These are phyloP conservation scores for Russula virescens DNA, from an alignment of 768 basidiomycete species.

Conservation along the genomic window DNA sequence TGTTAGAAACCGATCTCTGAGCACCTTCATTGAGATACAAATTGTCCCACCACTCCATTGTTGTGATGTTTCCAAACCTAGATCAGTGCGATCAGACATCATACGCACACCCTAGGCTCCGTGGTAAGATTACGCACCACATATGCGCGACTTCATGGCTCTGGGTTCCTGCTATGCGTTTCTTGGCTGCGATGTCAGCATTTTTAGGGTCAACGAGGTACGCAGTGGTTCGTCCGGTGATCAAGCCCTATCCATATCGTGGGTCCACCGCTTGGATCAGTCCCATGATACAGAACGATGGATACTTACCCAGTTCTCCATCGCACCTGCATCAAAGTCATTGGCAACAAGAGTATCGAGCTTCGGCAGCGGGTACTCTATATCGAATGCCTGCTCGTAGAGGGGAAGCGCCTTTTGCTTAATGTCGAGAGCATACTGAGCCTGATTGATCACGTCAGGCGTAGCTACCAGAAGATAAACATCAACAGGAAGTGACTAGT, in stretches of 20 bases:
- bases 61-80: slow-evolving; percentile 90
- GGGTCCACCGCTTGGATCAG: background rate
- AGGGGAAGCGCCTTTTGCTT: slow-evolving; percentile 75
- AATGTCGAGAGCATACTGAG: slow-evolving; percentile 82
- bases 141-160: slow-evolving; percentile 86
- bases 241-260: slow-evolving; percentile 50
- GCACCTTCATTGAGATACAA: slow-evolving; percentile 84
- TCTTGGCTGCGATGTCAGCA: slow-evolving; percentile 66
- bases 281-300: background rate
- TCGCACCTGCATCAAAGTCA: slow-evolving; percentile 86
- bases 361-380: slow-evolving; percentile 91
- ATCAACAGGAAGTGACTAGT: slow-evolving; percentile 1
- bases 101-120: background rate
- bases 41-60: slow-evolving; percentile 92
- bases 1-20: slow-evolving; percentile 27
- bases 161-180: slow-evolving; percentile 70
- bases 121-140: slow-evolving; percentile 42
- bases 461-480: slow-evolving; percentile 47
- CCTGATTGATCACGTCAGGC: slow-evolving; percentile 74
- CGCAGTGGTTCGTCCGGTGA: slow-evolving; percentile 80
- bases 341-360: slow-evolving; percentile 86
- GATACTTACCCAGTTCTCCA: slow-evolving; percentile 78
- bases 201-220: slow-evolving; percentile 77
- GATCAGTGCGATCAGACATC: background rate
- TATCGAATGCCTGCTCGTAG: slow-evolving; percentile 91